Base-by-base conservation (phyloP, 768 basidiomycete species). In the Termitomyces sp. region DNA sequence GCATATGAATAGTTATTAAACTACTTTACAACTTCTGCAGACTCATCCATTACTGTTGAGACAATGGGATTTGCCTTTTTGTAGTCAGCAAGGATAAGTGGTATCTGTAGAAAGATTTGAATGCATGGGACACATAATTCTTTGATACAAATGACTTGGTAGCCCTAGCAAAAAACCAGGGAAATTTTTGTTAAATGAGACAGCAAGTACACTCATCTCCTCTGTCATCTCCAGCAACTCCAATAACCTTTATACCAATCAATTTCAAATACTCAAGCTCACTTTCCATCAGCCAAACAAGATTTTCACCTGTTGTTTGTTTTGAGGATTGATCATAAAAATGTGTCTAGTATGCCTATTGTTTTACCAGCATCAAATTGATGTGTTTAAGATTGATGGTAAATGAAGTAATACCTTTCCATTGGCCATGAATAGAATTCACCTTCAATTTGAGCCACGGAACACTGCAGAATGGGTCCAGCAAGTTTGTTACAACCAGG, bases 1-100 rank as follows among this genome's bases (percentile, higher is more conserved):
- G 59, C 55, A 20, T 31, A 46, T 16, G 48, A 44, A 44, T 60
- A 49, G 37, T 56, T 60, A 27, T 60, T 60, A 8, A 60, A 60
- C 55, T 55, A 60, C 9, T 56, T 60, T 4, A 56, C 34, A 13
- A 60, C 59, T n/a, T 60, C 27, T 0, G 18, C 27, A 32, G 31
- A 39, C 13, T 47, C 55, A 24, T 52, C 41, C 36, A 53, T 16
- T 9, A 39, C 50, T 29, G 20, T 43, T n/a, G 27, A 48, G 22
- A 60, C 51, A 13, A 52, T 13, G 27, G 50, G 59, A 16, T 60
- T 56, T 41, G 47, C 27, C 20, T 51, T 60, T 37, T 57, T 46
- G 26, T 46, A 50, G 32, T 46, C 41, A 9, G n/a, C 5, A 13
- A 48, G 54, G 20, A 55, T 55, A 0, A 51, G 18, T 3, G 46